Base-by-base conservation (phyloP, 192 early-diverging fungal genomes). In the Coemansia sp. region DNA sequence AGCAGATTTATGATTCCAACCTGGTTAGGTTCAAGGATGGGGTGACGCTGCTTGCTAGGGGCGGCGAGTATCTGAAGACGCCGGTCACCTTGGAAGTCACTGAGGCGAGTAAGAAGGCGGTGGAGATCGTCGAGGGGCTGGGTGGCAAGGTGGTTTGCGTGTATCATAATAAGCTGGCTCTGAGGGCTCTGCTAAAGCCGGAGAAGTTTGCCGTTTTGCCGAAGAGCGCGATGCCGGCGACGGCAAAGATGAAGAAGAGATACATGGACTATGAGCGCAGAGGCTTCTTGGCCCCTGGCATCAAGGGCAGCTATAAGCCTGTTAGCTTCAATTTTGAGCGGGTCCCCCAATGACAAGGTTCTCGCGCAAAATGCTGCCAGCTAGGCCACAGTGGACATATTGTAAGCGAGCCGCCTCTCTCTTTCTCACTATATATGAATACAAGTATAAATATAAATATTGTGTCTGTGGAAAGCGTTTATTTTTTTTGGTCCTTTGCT, bases 11-110 rank as follows among this genome's bases (percentile, higher is more conserved):
- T 24, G 39, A 70, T 7, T 59, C 72, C 8, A 80, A 80, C 18
- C n/a, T 75, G 52, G 69, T 80, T 2, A 34, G 68, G 54, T 80
- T 80, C 22, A 86, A 90, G 69, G 92, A 99, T 64, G 95, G 94
- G 36, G 90, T 95, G 45, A 87, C 88, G 60, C 67, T 99, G 23
- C 67, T 95, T 59, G 86, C 82, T 27, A 71, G 92, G 79, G 95
- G 94, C n/a, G 82, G 85, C 28, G 85, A 90, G 29, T 82, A 85
- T 34, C 86, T 98, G 58, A 88, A 83, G 19, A 84, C 82, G 0
- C 86, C 89, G 27, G 78, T 98, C 51, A 88, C 86, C 19, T 86
- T 98, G 42, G 93, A 94, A 66, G 93, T 95, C 14, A 89, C 91
- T 0, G 81, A 86, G 68, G 94, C 92, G 1, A 88, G 89, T 4